These are phyloP conservation scores for Xylaria curta DNA, from an alignment of 495 filamentous ascomycete species.

Conservation along the genomic window DNA sequence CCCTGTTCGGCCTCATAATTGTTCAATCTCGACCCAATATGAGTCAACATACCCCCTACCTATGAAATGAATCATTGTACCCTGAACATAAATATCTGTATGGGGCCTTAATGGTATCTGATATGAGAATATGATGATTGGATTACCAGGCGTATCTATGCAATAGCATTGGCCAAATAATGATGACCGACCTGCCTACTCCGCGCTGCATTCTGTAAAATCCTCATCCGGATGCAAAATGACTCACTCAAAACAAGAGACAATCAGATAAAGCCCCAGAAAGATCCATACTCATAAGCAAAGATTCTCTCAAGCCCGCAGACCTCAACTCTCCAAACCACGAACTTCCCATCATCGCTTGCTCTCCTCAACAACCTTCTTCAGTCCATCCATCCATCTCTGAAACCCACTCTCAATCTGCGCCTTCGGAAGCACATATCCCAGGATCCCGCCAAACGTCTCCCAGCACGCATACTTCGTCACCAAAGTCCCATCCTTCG, in stretches of 20 bases:
- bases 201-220: background rate
- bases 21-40: no score
- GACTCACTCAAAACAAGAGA: background rate
- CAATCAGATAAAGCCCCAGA: background rate
- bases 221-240: background rate
- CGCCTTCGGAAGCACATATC: slow-evolving; percentile 34
- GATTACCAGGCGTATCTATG: background rate
- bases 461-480: slow-evolving; percentile 45
- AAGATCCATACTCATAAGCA: background rate
- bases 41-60: no score
- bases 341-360: background rate
- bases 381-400: slow-evolving; percentile 43
- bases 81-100: background rate
- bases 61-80: no score
- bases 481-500: slow-evolving; percentile 21
- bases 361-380: slow-evolving; percentile 38
- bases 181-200: background rate
- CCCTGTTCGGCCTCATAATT: background rate
- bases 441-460: slow-evolving; percentile 48
- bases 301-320: background rate
- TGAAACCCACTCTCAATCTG: slow-evolving; percentile 41
- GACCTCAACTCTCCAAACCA: background rate
- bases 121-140: background rate
- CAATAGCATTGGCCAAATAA: background rate
- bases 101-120: no score